Conservation (phyloP, 257 asterid genomes). For the Plantago major region DNA sequence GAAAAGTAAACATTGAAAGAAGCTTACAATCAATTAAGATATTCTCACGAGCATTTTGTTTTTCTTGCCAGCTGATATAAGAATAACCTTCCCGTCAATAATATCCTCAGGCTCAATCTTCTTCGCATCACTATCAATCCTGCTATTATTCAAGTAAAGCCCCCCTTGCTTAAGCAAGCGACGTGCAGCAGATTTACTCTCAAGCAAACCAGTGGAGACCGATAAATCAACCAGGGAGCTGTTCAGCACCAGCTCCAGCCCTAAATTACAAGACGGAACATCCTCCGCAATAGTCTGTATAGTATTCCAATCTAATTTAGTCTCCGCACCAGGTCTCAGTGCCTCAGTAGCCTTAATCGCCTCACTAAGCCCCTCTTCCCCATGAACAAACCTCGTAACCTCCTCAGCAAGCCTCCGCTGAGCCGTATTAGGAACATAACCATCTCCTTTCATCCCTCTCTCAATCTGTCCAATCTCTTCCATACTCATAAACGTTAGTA, state of each 20-base stretch:
- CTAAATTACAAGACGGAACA: constrained; percentile 62
- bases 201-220: constrained; percentile 63
- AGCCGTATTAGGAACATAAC: constrained; percentile 66
- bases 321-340: constrained; percentile 72
- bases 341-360: constrained; percentile 86
- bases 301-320: constrained; percentile 58
- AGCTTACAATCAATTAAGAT: constrained; percentile 31
- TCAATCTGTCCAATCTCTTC: constrained; percentile 59
- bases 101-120: constrained; percentile 72
- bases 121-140: constrained; percentile 73
- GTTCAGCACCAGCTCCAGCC: constrained; percentile 45
- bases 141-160: constrained; percentile 67
- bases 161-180: constrained; percentile 94
- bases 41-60: constrained; percentile 85
- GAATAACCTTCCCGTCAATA: constrained; percentile 68
- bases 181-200: constrained; percentile 86
- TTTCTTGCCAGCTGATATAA: constrained; percentile 93
- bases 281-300: constrained; percentile 77
- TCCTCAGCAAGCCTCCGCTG: constrained; percentile 91
- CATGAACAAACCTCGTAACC: constrained; percentile 92
- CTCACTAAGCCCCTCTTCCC: constrained; percentile 67
- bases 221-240: constrained; percentile 61
- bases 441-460: constrained; percentile 47
- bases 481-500: constrained; percentile 64
- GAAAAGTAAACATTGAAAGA: background rate